phyloP scores from a whole-genome alignment of 768 basidiomycete species.

The Boletus reticuloceps region DNA sequence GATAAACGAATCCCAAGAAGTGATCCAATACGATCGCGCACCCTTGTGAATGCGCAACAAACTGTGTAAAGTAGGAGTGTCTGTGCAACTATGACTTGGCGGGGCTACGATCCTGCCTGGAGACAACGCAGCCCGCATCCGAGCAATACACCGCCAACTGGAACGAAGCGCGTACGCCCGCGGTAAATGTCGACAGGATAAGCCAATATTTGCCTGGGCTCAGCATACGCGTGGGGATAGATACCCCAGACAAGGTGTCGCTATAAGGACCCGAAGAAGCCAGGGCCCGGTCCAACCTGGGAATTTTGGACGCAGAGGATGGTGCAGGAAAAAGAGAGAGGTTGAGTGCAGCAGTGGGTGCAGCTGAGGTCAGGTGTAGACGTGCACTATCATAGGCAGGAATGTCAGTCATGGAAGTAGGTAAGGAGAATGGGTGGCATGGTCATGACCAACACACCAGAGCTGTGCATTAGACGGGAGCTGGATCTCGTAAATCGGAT shows the following conservation, averaged over 20 bases:
- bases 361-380: slow-evolving; percentile 52
- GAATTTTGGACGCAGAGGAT: not conserved
- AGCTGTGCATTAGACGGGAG: slow-evolving; percentile 52
- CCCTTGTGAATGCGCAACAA: not conserved
- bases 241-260: slow-evolving; percentile 71
- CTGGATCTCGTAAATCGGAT: slow-evolving; percentile 67
- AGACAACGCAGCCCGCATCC: slow-evolving; percentile 25
- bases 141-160: slow-evolving; percentile 61
- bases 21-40: not conserved
- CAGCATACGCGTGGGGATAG: slow-evolving; percentile 50
- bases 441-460: slow-evolving; percentile 41
- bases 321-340: slow-evolving; percentile 52
- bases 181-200: slow-evolving; percentile 72
- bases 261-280: slow-evolving; percentile 79
- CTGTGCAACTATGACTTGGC: not conserved
- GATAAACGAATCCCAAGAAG: not conserved
- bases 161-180: slow-evolving; percentile 56
- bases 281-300: slow-evolving; percentile 40
- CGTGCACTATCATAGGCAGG: slow-evolving; percentile 50
- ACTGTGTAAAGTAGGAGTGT: not conserved
- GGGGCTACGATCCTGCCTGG: not conserved
- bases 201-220: slow-evolving; percentile 64
- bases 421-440: not conserved
- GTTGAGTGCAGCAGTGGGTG: slow-evolving; percentile 51
- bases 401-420: not conserved